Conservation (phyloP, 805 yeast species). For the Kuraishia hungarica region DNA sequence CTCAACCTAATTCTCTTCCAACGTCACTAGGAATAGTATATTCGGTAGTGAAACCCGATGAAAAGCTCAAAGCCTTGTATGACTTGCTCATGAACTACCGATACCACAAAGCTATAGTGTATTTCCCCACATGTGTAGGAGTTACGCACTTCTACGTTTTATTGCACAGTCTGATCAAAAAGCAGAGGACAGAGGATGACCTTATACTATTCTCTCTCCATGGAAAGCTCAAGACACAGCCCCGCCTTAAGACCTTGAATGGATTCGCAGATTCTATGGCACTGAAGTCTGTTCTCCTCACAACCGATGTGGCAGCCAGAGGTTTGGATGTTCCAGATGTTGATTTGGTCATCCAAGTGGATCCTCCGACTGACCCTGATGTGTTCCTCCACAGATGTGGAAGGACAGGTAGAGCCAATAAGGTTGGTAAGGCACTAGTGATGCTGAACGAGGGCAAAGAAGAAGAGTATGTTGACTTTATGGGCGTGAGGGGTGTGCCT, state of each 20-base stretch:
- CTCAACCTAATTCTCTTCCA: conserved; percentile 43
- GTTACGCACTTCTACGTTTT: conserved; percentile 71
- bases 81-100: conserved; percentile 42
- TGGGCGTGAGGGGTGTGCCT: conserved; percentile 60
- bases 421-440: conserved; percentile 69
- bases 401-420: conserved; percentile 89
- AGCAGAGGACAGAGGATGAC: conserved; percentile 12
- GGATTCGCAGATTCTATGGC: conserved; percentile 42
- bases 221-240: conserved; percentile 79
- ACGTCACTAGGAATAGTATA: conserved; percentile 54
- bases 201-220: conserved; percentile 63
- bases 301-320: conserved; percentile 98
- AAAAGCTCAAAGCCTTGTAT: conserved; percentile 53
- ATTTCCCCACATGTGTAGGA: conserved; percentile 82
- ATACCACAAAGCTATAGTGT: conserved; percentile 78
- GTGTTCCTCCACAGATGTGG: conserved; percentile 92
- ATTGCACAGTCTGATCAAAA: conserved; percentile 31
- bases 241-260: conserved; percentile 66
- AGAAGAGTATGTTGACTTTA: conserved; percentile 70
- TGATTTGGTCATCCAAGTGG: conserved; percentile 82
- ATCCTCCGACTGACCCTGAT: conserved; percentile 91
- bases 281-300: conserved; percentile 57
- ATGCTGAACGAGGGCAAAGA: conserved; percentile 72
- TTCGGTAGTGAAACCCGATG: conserved; percentile 46
- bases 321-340: conserved; percentile 95